These are phyloP conservation scores for Zygosaccharomyces rouxii DNA, from an alignment of 805 yeast species.

Conservation along the genomic window DNA sequence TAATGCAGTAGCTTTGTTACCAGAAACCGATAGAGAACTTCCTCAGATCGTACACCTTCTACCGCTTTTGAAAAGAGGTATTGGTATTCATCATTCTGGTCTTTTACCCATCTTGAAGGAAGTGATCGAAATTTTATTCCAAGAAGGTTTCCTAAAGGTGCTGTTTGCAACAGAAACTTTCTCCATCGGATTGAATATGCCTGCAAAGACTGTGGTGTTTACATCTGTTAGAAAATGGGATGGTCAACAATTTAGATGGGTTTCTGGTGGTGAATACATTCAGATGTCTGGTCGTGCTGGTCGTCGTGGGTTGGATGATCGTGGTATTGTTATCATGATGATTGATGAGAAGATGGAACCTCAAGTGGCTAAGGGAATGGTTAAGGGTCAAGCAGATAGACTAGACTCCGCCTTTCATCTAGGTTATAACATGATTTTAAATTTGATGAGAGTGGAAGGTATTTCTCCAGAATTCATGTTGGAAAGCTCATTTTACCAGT, in stretches of 20 bases:
- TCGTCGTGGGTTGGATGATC: constrained; percentile 97
- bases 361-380: constrained; percentile 98
- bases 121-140: constrained; percentile 92
- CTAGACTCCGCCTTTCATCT: constrained; percentile 96
- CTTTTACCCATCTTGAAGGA: constrained; percentile 88
- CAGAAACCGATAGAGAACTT: constrained; percentile 84
- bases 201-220: constrained; percentile 97
- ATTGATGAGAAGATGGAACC: constrained; percentile 99
- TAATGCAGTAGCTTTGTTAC: constrained; percentile 82
- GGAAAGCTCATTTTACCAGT: constrained; percentile 89
- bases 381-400: constrained; percentile 97
- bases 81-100: constrained; percentile 98
- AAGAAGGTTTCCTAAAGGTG: constrained; percentile 92
- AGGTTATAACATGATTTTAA: constrained; percentile 95
- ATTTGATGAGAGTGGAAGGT: constrained; percentile 95
- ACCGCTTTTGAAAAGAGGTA: constrained; percentile 88
- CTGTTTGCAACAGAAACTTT: constrained; percentile 97
- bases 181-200: constrained; percentile 98
- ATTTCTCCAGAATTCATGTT: constrained; percentile 97
- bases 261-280: constrained; percentile 98
- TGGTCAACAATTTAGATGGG: constrained; percentile 97
- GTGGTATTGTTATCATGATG: constrained; percentile 99
- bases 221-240: constrained; percentile 98
- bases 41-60: constrained; percentile 92
- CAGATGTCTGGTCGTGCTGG: constrained; percentile 99